These are phyloP conservation scores for Acidiella bohemica DNA, from an alignment of 495 filamentous ascomycete genomes.

Conservation along the genomic window DNA sequence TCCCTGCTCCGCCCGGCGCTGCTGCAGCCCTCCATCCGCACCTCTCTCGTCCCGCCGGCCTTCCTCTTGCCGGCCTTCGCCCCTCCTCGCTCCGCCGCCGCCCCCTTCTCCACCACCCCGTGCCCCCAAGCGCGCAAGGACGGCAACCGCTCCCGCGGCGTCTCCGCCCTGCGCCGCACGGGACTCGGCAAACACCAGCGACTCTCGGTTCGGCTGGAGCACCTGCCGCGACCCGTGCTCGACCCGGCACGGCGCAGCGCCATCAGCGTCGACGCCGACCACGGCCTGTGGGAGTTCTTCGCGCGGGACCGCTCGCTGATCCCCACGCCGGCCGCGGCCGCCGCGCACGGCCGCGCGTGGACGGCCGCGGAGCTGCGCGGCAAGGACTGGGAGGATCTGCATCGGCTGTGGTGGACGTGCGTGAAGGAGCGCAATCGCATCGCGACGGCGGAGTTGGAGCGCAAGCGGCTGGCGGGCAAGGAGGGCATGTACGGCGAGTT, in stretches of 20 bases:
- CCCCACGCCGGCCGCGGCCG: conserved; percentile 48
- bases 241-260: conserved; percentile 36
- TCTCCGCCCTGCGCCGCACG: conserved; percentile 64
- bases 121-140: conserved; percentile 33
- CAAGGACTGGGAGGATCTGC: conserved; percentile 89
- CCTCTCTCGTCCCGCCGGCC: conserved; percentile 8
- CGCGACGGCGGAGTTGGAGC: conserved; percentile 58
- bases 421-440: conserved; percentile 83
- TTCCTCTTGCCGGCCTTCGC: conserved; percentile 18
- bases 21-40: not conserved
- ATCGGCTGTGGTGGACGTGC: conserved; percentile 89
- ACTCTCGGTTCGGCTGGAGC: conserved; percentile 41
- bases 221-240: conserved; percentile 59
- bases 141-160: conserved; percentile 56
- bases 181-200: conserved; percentile 31
- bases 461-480: conserved; percentile 42
- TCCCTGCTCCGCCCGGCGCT: conserved; percentile 1
- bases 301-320: conserved; percentile 47
- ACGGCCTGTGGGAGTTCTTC: conserved; percentile 95
- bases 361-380: conserved; percentile 69
- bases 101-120: conserved; percentile 29
- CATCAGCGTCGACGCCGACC: conserved; percentile 49
- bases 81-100: not conserved
- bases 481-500: conserved; percentile 56
- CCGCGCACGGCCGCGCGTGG: conserved; percentile 58